Evolutionary conservation across 208 protist species (phyloP).

Genomic region (Tritrichomonas musculus): DNA sequence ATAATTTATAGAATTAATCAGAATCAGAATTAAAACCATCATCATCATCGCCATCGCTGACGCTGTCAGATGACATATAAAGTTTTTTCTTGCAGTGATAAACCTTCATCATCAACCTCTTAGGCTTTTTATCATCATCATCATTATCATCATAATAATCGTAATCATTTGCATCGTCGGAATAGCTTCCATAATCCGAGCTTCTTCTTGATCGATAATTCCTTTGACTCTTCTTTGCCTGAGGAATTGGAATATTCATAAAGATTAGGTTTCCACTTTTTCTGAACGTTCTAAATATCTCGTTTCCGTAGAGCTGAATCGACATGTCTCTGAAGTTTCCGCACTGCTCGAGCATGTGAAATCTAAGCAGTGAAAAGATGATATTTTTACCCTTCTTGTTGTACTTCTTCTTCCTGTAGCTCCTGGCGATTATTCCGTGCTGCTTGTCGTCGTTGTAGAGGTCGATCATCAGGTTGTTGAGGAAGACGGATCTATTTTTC

Average conservation of each 20-base stretch:
- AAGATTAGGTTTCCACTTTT: not conserved
- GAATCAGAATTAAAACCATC: no score
- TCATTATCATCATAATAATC: no score
- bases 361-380: not conserved
- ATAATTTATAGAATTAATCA: no score
- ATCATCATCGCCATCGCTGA: no score
- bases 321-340: not conserved
- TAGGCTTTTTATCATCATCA: no score
- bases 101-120: no score
- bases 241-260: not conserved
- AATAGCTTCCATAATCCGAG: no score
- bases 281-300: not conserved
- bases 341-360: not conserved
- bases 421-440: not conserved
- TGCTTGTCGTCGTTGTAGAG: not conserved
- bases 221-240: no score
- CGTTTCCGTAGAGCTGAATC: not conserved
- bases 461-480: not conserved
- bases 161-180: no score
- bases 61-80: no score
- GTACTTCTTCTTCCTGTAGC: not conserved
- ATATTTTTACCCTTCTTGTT: not conserved
- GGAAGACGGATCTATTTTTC: not conserved
- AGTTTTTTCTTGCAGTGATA: no score
- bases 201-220: no score